Conservation (phyloP, 768 basidiomycete genomes). For the Mrakia blollopis region DNA sequence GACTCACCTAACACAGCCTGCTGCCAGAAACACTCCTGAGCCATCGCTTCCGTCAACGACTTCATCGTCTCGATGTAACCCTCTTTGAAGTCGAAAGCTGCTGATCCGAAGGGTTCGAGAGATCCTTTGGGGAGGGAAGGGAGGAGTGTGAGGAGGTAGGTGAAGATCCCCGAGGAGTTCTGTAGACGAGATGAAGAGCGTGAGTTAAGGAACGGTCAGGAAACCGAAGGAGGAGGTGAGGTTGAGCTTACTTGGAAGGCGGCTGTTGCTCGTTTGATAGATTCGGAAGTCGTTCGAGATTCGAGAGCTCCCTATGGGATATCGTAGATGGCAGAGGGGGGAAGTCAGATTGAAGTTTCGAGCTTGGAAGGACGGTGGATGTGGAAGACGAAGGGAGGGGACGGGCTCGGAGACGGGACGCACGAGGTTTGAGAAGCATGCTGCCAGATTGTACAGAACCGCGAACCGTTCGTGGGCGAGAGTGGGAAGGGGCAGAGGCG, state of each 20-base stretch:
- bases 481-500: conserved; percentile 62
- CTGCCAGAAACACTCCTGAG: conserved; percentile 96
- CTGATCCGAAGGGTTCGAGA: conserved; percentile 36
- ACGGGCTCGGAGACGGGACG: background rate
- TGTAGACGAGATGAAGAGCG: conserved; percentile 32
- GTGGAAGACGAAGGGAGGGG: background rate
- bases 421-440: conserved; percentile 75
- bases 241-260: conserved; percentile 62
- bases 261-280: conserved; percentile 70
- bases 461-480: conserved; percentile 76
- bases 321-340: background rate
- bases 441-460: conserved; percentile 78
- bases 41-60: conserved; percentile 81
- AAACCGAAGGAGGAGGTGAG: conserved; percentile 49
- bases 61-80: conserved; percentile 61
- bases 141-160: conserved; percentile 40
- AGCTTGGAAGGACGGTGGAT: background rate
- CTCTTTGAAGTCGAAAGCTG: conserved; percentile 58
- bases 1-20: conserved; percentile 70
- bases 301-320: conserved; percentile 34
- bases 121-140: conserved; percentile 37
- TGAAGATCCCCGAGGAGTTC: conserved; percentile 40
- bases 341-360: background rate
- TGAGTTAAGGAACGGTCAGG: conserved; percentile 50
- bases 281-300: conserved; percentile 52